A percentile compares a stretch with the other conserved stretches of the same genome.
phyloP scores from a whole-genome alignment of 2,329 filamentous ascomycete genomes.

The Falciphora oryzae region DNA sequence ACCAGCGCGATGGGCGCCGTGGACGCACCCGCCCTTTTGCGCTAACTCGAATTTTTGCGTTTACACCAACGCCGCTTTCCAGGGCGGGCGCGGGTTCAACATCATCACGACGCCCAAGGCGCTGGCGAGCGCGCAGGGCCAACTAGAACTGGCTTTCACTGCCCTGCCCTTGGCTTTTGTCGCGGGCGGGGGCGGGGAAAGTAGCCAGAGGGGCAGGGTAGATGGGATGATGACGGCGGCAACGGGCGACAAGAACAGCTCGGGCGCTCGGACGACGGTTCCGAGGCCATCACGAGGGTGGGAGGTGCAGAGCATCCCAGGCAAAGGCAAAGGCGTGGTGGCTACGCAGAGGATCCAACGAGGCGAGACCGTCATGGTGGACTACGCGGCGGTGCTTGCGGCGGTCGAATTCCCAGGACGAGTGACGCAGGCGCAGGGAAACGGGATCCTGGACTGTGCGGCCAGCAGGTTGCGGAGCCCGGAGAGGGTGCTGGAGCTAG shows the following conservation, averaged over 20 bases:
- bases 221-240: too few relatives aligned
- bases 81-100: conserved; percentile 14
- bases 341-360: conserved; percentile 23
- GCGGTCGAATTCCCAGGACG: conserved; percentile 25
- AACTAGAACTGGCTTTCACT: conserved; percentile 19
- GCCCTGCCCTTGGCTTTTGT: conserved; percentile 5
- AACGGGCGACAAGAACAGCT: conserved; percentile 7
- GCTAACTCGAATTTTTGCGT: conserved; percentile 20
- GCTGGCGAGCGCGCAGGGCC: conserved; percentile 22
- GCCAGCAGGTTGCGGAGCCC: conserved; percentile 23
- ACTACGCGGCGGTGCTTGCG: conserved; percentile 25
- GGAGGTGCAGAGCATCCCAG: conserved; percentile 23
- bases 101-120: conserved; percentile 26
- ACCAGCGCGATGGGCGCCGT: conserved; percentile 18
- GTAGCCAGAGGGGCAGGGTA: background rate
- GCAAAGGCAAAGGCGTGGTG: conserved; percentile 26
- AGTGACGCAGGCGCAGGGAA: conserved; percentile 23
- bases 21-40: conserved; percentile 23
- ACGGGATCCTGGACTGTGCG: conserved; percentile 23
- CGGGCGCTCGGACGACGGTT: background rate
- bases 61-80: conserved; percentile 18
- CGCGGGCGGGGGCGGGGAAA: conserved; percentile 1
- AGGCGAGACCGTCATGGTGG: conserved; percentile 24
- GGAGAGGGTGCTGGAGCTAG: conserved; percentile 22
- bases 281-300: conserved; percentile 16